Conservation (phyloP, 2,329 filamentous ascomycete genomes). For the Trichoderma guizhouense region DNA sequence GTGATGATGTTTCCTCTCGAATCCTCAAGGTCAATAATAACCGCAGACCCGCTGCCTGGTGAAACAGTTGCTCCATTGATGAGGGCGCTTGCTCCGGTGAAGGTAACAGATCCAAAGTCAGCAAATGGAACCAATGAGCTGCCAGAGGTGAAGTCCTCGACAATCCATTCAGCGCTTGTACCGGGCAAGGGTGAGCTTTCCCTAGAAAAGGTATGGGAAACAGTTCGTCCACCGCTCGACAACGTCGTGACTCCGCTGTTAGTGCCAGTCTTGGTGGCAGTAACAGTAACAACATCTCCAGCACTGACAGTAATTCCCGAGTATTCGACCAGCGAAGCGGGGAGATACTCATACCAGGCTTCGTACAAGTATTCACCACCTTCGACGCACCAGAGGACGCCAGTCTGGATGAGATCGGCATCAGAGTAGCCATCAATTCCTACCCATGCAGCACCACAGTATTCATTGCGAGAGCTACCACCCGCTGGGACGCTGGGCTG, state of each 20-base stretch:
- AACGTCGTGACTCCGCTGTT: background rate
- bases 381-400: background rate
- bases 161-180: background rate
- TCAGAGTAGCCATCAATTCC: background rate
- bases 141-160: background rate
- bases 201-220: background rate
- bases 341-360: background rate
- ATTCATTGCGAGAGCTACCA: background rate
- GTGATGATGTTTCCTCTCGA: background rate
- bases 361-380: background rate
- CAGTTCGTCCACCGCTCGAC: background rate
- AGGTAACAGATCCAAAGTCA: constrained; percentile 3
- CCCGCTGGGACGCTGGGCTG: background rate
- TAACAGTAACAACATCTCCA: background rate
- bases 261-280: background rate
- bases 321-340: background rate
- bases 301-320: background rate
- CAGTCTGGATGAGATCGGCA: background rate
- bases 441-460: background rate
- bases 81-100: background rate
- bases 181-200: background rate
- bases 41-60: background rate
- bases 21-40: background rate
- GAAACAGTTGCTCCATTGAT: background rate
- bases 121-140: background rate